Base-by-base conservation (phyloP, 352 stramenopile species). In the Pythium sukuiense region DNA sequence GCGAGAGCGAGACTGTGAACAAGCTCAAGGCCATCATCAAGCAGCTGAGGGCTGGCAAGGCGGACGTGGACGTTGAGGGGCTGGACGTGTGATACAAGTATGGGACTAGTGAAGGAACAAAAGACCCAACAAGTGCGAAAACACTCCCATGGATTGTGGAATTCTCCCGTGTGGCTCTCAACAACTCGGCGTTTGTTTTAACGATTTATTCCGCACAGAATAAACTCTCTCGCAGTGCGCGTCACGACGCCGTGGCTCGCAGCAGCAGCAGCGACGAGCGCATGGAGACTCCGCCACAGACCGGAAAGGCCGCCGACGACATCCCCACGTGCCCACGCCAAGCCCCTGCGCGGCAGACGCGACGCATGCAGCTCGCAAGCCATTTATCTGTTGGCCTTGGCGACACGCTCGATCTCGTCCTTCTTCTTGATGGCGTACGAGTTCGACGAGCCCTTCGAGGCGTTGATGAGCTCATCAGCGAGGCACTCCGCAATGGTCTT, bases 401-500 rank as follows among this genome's bases (percentile, higher is more conserved):
- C 97, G 65, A 99, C 98, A 97, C 97, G 97, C 92, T 99, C 97
- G 79, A 99, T 99, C 84, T 99, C 98, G 87, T 99, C 98, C 95
- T 99, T 99, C 92, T 99, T 99, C 97, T 99, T 99, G 87, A 99
- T 99, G 76, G 98, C 97, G 83, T 99, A 99, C 70, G 89, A 98
- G 97, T 99, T 99, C 78, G 96, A 99, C 75, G 96, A 99, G 67
- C 98, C 97, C 87, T 98, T 98, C 57, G 97, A 98, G 45, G 97
- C 97, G 86, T 99, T 99, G 85, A 99, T 99, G 62, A 99, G 91
- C 87, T 99, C 98, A 83, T 99, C 98, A 49, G 97, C 98, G 56
- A 99, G 83, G 80, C 97, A 99, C 86, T 99, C 97, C 32, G 97
- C 95, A 77, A 99, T 99, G 71, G 97, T 99, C 95, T 99, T 99